A percentile compares a stretch with the other conserved stretches of the same genome.
These are phyloP conservation scores for Bassia scoparia DNA, from an alignment of 148 eudicot species.

Conservation along the genomic window DNA sequence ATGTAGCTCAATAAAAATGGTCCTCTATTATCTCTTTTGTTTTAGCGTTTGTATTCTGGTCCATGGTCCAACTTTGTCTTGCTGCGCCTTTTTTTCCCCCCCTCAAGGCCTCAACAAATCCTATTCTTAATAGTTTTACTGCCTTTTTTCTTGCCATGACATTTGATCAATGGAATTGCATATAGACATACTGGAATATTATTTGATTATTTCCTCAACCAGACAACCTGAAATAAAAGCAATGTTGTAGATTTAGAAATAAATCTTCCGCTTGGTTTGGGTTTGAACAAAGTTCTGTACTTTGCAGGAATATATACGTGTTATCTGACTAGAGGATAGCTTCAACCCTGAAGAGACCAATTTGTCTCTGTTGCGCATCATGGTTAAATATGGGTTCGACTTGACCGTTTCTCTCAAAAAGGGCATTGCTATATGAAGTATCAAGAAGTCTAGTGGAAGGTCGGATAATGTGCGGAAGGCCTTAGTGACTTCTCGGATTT, in stretches of 20 bases:
- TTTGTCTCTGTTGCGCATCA: background rate
- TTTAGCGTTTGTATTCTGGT: too few relatives aligned
- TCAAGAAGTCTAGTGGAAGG: background rate
- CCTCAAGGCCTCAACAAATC: background rate
- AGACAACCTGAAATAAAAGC: background rate
- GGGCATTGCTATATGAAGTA: background rate
- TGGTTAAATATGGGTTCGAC: background rate
- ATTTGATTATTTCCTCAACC: too few relatives aligned
- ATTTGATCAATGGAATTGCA: background rate
- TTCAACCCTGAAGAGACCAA: constrained; percentile 8
- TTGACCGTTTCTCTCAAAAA: background rate
- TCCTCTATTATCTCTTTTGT: background rate
- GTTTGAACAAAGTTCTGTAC: background rate
- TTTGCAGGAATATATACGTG: constrained; percentile 19
- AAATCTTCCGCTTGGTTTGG: background rate
- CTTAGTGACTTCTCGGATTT: background rate
- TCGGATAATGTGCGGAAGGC: background rate
- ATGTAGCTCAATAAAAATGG: too few relatives aligned
- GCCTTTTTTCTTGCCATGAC: background rate
- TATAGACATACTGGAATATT: background rate
- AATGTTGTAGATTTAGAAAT: too few relatives aligned
- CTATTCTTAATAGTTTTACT: background rate
- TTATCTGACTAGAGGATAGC: constrained; percentile 9
- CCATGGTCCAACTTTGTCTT: too few relatives aligned
- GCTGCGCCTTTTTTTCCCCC: too few relatives aligned